Percentiles rank a stretch among this genome's conserved stretches.
Conservation (phyloP, 2,329 filamentous ascomycete species). For the Colletotrichum phormii region DNA sequence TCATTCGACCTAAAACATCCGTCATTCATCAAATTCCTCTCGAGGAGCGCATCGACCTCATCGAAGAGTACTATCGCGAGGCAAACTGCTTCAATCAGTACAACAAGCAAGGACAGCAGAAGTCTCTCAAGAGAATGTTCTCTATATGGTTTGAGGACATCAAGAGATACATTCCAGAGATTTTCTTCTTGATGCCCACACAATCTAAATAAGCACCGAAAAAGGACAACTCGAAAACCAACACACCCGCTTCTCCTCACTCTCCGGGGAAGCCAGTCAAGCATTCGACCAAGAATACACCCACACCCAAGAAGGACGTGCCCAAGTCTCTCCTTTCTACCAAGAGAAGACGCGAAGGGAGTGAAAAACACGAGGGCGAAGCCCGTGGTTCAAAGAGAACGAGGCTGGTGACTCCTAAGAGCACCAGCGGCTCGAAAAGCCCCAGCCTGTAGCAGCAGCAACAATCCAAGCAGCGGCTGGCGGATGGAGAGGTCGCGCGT, state of each 20-base stretch:
- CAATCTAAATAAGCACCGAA: background rate
- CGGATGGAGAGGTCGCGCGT: background rate
- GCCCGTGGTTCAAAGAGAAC: background rate
- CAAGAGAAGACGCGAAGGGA: background rate
- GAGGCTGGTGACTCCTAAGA: background rate
- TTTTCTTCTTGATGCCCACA: background rate
- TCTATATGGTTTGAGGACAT: background rate
- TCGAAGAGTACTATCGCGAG: background rate
- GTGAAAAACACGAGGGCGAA: background rate
- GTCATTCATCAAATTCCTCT: background rate
- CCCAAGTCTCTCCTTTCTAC: background rate
- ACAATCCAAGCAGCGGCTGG: background rate
- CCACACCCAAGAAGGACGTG: background rate
- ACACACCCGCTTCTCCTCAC: background rate
- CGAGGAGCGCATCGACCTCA: background rate
- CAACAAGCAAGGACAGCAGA: background rate
- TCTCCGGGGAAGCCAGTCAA: background rate
- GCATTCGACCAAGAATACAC: background rate
- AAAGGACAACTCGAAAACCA: background rate
- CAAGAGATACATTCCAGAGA: background rate
- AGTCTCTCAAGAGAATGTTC: background rate
- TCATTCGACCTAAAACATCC: background rate
- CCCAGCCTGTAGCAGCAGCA: background rate
- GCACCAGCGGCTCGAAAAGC: background rate
- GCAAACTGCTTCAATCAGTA: background rate